A percentile compares a stretch with the other conserved stretches of the same genome.
Evolutionary conservation across 305 asterid genomes (phyloP).

Genomic region (Fraxinus sp.): DNA sequence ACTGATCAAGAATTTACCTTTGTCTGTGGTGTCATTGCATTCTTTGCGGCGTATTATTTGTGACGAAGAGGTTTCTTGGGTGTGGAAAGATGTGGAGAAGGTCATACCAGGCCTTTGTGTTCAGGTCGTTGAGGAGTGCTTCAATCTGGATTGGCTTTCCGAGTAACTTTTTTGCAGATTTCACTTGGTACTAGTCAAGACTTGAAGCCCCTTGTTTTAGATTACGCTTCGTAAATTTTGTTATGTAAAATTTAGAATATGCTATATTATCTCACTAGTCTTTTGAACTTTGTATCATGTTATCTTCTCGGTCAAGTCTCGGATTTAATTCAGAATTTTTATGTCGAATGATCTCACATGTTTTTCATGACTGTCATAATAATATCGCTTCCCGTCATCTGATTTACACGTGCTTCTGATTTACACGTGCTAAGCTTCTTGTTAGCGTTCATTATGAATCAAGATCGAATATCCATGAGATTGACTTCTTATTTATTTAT

Average conservation of each 20-base stretch:
- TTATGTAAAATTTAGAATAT: background rate
- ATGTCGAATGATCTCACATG: too few relatives aligned
- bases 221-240: background rate
- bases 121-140: slow-evolving; percentile 71
- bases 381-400: too few relatives aligned
- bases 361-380: too few relatives aligned
- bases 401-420: too few relatives aligned
- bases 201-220: background rate
- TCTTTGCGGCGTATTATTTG: slow-evolving; percentile 59
- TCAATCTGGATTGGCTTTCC: slow-evolving; percentile 72
- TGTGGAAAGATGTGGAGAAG: slow-evolving; percentile 64
- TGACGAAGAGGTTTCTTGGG: slow-evolving; percentile 64
- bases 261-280: background rate
- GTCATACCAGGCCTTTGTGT: slow-evolving; percentile 47
- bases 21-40: slow-evolving; percentile 34
- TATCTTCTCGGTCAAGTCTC: background rate
- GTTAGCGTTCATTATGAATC: too few relatives aligned
- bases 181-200: background rate
- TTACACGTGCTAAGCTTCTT: too few relatives aligned
- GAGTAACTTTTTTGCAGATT: slow-evolving; percentile 32
- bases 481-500: too few relatives aligned
- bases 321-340: too few relatives aligned
- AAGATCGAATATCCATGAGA: too few relatives aligned
- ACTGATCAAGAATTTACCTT: slow-evolving; percentile 52
- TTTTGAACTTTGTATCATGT: background rate